Evolutionary conservation across 2,329 filamentous ascomycete genomes (phyloP).

Genomic region (Talaromyces sp.): DNA sequence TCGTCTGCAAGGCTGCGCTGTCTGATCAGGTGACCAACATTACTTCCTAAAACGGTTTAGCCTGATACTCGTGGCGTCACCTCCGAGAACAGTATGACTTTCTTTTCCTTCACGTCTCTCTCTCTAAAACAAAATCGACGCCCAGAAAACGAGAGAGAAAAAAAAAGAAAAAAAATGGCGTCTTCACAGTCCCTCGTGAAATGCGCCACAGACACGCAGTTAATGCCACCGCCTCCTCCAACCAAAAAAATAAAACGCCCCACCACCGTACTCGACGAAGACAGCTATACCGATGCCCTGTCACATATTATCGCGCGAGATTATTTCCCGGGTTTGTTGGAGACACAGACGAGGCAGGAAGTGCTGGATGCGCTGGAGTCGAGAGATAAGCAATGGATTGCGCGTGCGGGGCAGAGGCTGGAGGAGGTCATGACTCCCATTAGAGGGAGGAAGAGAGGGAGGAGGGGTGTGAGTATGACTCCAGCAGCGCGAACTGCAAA

Average conservation of each 20-base stretch:
- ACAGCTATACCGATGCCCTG: constrained; percentile 83
- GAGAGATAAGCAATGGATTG: constrained; percentile 79
- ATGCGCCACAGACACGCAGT: constrained; percentile 42
- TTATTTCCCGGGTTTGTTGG: constrained; percentile 88
- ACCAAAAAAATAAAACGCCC: constrained; percentile 90
- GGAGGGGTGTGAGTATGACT: constrained; percentile 30
- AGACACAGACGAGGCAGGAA: constrained; percentile 82
- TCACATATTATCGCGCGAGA: constrained; percentile 94
- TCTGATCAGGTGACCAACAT: neutral
- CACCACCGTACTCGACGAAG: constrained; percentile 82
- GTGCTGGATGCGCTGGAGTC: constrained; percentile 90
- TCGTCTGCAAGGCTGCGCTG: neutral
- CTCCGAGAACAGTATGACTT: neutral
- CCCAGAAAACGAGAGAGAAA: too few species aligned
- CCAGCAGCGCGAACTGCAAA: constrained; percentile 14
- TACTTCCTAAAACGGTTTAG: neutral
- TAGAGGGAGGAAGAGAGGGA: constrained; percentile 17
- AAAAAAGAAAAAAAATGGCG: constrained; percentile 19
- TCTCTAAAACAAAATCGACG: neutral
- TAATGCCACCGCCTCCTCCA: constrained; percentile 84
- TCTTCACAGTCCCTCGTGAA: constrained; percentile 31
- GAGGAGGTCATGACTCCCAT: constrained; percentile 75
- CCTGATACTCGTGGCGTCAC: neutral
- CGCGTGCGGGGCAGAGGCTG: constrained; percentile 68
- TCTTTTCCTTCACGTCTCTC: neutral